These are phyloP conservation scores for Priceomyces haplophilus DNA, from an alignment of 805 yeast species.

Conservation along the genomic window DNA sequence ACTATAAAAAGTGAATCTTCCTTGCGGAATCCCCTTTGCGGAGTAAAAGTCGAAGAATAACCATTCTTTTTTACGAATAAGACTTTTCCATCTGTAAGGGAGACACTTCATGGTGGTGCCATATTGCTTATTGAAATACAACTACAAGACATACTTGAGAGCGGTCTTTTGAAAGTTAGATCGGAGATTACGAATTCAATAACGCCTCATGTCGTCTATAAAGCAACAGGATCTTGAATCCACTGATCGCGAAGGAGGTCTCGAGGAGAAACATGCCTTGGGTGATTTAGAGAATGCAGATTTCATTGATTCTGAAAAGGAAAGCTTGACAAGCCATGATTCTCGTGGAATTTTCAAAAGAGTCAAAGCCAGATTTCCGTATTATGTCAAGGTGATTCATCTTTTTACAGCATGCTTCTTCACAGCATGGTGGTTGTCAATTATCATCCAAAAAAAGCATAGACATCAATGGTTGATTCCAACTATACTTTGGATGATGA, in stretches of 20 bases:
- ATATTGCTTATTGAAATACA: slow-evolving; percentile 7
- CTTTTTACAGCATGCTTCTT: slow-evolving; percentile 36
- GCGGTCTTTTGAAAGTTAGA: slow-evolving; percentile 6
- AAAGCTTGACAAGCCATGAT: background rate
- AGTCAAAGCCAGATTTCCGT: slow-evolving; percentile 15
- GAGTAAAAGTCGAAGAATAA: background rate
- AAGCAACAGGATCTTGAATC: background rate
- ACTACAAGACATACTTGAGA: slow-evolving; percentile 9
- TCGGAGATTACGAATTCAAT: background rate
- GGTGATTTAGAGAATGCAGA: background rate
- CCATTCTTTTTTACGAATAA: background rate
- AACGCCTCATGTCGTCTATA: background rate
- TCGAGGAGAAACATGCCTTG: background rate
- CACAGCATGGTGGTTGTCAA: slow-evolving; percentile 59
- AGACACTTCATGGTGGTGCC: slow-evolving; percentile 4
- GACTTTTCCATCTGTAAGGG: too few species aligned
- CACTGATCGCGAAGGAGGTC: background rate
- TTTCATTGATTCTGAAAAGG: background rate
- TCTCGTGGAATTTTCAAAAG: background rate
- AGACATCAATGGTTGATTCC: slow-evolving; percentile 58
- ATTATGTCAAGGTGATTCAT: slow-evolving; percentile 14
- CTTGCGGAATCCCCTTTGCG: too few species aligned
- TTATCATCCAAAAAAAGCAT: slow-evolving; percentile 47
- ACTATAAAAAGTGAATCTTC: too few species aligned
- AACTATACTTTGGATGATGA: slow-evolving; percentile 48